Percentiles rank a stretch among this genome's conserved stretches.
These are phyloP conservation scores for Tricholoma sp. DNA, from an alignment of 768 basidiomycete genomes.

Conservation along the genomic window DNA sequence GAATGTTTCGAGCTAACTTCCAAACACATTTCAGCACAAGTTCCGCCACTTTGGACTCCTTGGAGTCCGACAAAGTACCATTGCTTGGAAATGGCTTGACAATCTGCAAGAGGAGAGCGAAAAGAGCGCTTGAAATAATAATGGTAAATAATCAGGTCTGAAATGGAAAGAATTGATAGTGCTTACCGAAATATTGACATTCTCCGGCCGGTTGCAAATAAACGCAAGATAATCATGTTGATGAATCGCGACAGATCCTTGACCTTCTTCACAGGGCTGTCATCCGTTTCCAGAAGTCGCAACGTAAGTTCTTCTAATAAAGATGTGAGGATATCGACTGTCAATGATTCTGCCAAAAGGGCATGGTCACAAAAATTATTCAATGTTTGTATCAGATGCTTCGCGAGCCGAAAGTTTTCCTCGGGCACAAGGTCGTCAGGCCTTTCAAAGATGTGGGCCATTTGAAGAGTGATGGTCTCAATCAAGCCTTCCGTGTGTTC, in stretches of 20 bases:
- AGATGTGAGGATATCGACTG: slow-evolving; percentile 77
- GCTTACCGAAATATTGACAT: slow-evolving; percentile 89
- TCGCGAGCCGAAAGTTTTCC: slow-evolving; percentile 89
- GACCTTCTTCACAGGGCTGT: slow-evolving; percentile 74
- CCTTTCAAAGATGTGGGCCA: slow-evolving; percentile 87
- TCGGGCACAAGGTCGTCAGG: slow-evolving; percentile 67
- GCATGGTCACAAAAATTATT: slow-evolving; percentile 92
- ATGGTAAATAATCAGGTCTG: not conserved
- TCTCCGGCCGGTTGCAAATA: slow-evolving; percentile 86
- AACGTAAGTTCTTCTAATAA: slow-evolving; percentile 90
- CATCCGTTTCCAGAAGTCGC: slow-evolving; percentile 90
- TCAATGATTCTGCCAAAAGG: slow-evolving; percentile 81
- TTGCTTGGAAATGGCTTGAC: slow-evolving; percentile 78
- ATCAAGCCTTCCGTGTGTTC: slow-evolving; percentile 80
- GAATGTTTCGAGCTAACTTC: slow-evolving; percentile 94
- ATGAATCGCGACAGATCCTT: slow-evolving; percentile 95
- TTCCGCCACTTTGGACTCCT: slow-evolving; percentile 86
- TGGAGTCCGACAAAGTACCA: slow-evolving; percentile 67
- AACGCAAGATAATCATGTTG: slow-evolving; percentile 94
- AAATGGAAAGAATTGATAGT: not conserved
- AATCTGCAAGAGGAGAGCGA: slow-evolving; percentile 75
- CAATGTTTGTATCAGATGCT: slow-evolving; percentile 95
- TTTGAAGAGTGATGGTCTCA: slow-evolving; percentile 86
- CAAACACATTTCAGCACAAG: slow-evolving; percentile 94
- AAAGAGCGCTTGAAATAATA: slow-evolving; percentile 52